Percentiles rank a stretch among this genome's conserved stretches.
Conservation (phyloP, 768 basidiomycete species). For the Kondoa subrosea region DNA sequence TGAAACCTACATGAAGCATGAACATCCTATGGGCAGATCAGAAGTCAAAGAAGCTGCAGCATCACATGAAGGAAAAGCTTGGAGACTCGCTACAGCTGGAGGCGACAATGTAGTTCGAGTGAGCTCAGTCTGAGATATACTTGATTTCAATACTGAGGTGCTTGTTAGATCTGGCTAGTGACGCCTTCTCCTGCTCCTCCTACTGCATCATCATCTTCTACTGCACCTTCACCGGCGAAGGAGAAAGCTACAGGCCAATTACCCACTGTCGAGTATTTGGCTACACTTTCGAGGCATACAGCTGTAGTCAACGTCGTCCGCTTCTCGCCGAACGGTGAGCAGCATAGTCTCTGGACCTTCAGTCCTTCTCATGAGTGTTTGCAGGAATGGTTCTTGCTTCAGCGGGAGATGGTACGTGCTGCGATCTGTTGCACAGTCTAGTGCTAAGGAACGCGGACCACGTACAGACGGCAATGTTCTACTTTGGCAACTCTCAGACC, state of each 20-base stretch:
- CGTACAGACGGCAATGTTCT: constrained; percentile 69
- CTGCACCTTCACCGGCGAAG: background rate
- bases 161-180: constrained; percentile 73
- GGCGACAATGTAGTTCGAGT: constrained; percentile 95
- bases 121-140: constrained; percentile 31
- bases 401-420: constrained; percentile 93
- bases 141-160: constrained; percentile 4
- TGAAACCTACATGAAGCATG: constrained; percentile 34
- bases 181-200: constrained; percentile 9
- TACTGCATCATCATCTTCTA: background rate
- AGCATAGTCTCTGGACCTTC: no score
- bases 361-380: background rate
- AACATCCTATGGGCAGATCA: constrained; percentile 20
- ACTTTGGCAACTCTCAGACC: constrained; percentile 73
- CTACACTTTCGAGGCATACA: constrained; percentile 80
- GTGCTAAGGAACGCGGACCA: background rate
- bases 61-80: constrained; percentile 39
- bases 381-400: constrained; percentile 81
- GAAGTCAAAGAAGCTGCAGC: background rate
- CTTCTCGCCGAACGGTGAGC: constrained; percentile 79
- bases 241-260: constrained; percentile 28
- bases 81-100: constrained; percentile 81
- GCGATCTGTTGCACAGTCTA: constrained; percentile 28
- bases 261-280: constrained; percentile 92
- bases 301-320: constrained; percentile 91